These are phyloP conservation scores for Haplosporangium sp. DNA, from an alignment of 371 early-diverging fungal species.

Conservation along the genomic window DNA sequence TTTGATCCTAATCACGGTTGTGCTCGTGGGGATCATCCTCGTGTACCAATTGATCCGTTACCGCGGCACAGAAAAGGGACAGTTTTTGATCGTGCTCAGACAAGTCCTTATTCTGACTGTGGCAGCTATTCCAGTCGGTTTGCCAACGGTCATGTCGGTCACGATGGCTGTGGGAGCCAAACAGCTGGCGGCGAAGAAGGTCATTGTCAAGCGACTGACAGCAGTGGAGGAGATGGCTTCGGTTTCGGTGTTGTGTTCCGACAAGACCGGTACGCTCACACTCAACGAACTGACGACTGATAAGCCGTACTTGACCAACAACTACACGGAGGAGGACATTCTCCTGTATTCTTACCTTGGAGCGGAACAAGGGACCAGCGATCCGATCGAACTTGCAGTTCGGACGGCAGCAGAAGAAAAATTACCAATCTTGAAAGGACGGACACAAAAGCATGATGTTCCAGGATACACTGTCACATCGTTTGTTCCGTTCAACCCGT, in stretches of 20 bases:
- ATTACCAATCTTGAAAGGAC: conserved; percentile 71
- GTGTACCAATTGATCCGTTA: conserved; percentile 71
- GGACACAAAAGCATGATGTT: conserved; percentile 69
- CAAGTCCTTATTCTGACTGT: conserved; percentile 92
- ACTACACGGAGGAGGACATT: conserved; percentile 81
- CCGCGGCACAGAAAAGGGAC: conserved; percentile 23
- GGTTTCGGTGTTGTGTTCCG: conserved; percentile 93
- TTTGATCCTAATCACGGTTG: conserved; percentile 81
- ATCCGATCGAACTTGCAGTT: conserved; percentile 93
- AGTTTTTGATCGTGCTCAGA: conserved; percentile 73
- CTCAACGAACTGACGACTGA: conserved; percentile 91
- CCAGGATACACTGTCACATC: conserved; percentile 88
- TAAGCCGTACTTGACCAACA: conserved; percentile 83
- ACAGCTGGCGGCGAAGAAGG: conserved; percentile 92
- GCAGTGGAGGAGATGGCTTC: conserved; percentile 97
- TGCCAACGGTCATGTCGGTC: conserved; percentile 95
- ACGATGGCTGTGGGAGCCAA: conserved; percentile 97
- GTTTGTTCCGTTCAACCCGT: conserved; percentile 92
- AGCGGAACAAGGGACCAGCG: conserved; percentile 91
- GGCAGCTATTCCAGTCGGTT: conserved; percentile 96
- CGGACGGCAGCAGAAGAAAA: conserved; percentile 81
- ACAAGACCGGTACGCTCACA: conserved; percentile 97
- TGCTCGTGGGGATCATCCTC: conserved; percentile 86
- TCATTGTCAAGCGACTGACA: conserved; percentile 94
- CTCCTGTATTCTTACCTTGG: conserved; percentile 86